Evolutionary conservation across 441 rosid species (phyloP).

Genomic region (Pelargonium myrrhifolium): DNA sequence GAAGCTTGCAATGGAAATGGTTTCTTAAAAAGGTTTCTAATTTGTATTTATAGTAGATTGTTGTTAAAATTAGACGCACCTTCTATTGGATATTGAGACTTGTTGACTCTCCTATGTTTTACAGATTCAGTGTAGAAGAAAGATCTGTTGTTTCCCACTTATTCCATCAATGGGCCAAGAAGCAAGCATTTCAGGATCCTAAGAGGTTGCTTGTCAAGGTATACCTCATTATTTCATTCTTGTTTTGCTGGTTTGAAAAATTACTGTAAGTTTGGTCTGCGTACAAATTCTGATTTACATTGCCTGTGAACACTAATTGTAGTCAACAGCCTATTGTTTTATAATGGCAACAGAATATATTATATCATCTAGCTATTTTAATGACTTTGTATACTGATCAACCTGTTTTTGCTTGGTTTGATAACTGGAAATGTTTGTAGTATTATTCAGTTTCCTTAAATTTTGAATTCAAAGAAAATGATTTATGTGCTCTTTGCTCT

Average conservation of each 20-base stretch:
- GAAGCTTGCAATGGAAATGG: constrained; percentile 46
- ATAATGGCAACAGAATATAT: not conserved
- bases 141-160: constrained; percentile 79
- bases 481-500: not conserved
- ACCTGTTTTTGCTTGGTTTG: not conserved
- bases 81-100: not conserved
- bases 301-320: not conserved
- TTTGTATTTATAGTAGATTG: not conserved
- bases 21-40: constrained; percentile 62
- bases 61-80: not conserved
- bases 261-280: not conserved
- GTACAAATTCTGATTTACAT: not conserved
- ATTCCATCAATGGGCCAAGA: constrained; percentile 95
- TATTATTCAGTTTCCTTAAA: not conserved
- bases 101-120: constrained; percentile 6
- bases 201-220: constrained; percentile 86
- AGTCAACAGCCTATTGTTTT: not conserved
- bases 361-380: constrained; percentile 1
- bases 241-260: constrained; percentile 10
- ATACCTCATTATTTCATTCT: constrained; percentile 14
- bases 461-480: not conserved
- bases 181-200: constrained; percentile 79
- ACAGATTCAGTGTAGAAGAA: constrained; percentile 74
- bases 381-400: not conserved
- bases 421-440: not conserved